Evolutionary conservation across 306 rosid genomes (phyloP).

Genomic region (Coriaria nepalensis): DNA sequence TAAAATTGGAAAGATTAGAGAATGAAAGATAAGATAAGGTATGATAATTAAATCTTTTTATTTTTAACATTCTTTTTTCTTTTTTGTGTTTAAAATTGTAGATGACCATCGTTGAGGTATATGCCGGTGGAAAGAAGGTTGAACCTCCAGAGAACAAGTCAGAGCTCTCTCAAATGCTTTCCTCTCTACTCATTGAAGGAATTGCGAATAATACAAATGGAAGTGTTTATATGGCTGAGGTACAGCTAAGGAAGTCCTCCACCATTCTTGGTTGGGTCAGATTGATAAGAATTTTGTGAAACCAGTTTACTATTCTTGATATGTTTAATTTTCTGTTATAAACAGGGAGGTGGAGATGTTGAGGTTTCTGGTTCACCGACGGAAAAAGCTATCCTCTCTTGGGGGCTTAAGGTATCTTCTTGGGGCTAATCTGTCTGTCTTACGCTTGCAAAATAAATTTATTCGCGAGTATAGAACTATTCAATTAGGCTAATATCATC

Average conservation of each 20-base stretch:
- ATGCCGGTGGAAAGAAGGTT: conserved; percentile 45
- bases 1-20: too few relatives aligned
- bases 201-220: conserved; percentile 67
- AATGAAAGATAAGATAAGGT: too few relatives aligned
- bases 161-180: conserved; percentile 25
- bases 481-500: neutral
- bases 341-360: conserved; percentile 31
- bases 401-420: conserved; percentile 54
- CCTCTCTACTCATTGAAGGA: conserved; percentile 60
- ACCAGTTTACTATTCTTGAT: neutral
- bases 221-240: conserved; percentile 59
- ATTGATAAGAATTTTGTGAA: too few relatives aligned
- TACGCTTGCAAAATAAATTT: neutral
- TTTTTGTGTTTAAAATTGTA: conserved; percentile 10
- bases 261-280: too few relatives aligned
- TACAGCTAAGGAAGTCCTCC: conserved; percentile 11
- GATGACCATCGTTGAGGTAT: conserved; percentile 81
- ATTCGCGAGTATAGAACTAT: neutral
- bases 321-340: neutral
- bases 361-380: conserved; percentile 94
- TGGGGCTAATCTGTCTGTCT: neutral
- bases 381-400: conserved; percentile 67
- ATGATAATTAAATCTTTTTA: too few relatives aligned
- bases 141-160: conserved; percentile 32
- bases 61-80: conserved; percentile 3